phyloP scores from a whole-genome alignment of 1,284 basidiomycete species.

The Cutaneotrichosporon spelunceum region DNA sequence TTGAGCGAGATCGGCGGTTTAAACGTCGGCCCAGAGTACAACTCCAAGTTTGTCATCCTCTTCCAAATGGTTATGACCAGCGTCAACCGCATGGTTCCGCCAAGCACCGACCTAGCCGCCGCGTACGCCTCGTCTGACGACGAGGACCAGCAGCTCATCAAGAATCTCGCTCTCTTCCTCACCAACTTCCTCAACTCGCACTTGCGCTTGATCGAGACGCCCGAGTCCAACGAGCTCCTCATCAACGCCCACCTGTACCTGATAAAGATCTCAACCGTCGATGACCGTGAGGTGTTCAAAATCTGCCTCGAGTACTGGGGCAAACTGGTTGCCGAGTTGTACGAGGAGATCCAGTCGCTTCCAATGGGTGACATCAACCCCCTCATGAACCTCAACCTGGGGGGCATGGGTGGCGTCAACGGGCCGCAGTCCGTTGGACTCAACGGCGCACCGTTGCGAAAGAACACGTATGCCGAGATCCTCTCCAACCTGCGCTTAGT shows the following conservation, averaged over 20 bases:
- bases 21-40: constrained; percentile 96
- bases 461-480: constrained; percentile 93
- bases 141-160: constrained; percentile 92
- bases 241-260: constrained; percentile 97
- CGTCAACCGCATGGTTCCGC: constrained; percentile 95
- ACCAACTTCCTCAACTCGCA: constrained; percentile 93
- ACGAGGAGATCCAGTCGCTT: constrained; percentile 82
- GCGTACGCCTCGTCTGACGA: constrained; percentile 90
- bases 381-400: constrained; percentile 87
- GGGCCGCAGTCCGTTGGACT: constrained; percentile 59
- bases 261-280: constrained; percentile 97
- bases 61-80: constrained; percentile 99
- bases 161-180: constrained; percentile 95
- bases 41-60: constrained; percentile 94
- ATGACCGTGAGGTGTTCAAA: constrained; percentile 99
- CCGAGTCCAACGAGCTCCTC: constrained; percentile 85
- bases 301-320: constrained; percentile 99
- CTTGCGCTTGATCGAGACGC: constrained; percentile 86
- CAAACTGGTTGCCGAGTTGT: constrained; percentile 96
- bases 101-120: constrained; percentile 72
- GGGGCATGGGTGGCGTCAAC: constrained; percentile 55
- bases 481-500: constrained; percentile 91
- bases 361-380: constrained; percentile 85
- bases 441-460: constrained; percentile 75
- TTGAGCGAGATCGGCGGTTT: constrained; percentile 94